Evolutionary conservation across 805 yeast genomes (phyloP).

Genomic region (Peterozyma toletana): DNA sequence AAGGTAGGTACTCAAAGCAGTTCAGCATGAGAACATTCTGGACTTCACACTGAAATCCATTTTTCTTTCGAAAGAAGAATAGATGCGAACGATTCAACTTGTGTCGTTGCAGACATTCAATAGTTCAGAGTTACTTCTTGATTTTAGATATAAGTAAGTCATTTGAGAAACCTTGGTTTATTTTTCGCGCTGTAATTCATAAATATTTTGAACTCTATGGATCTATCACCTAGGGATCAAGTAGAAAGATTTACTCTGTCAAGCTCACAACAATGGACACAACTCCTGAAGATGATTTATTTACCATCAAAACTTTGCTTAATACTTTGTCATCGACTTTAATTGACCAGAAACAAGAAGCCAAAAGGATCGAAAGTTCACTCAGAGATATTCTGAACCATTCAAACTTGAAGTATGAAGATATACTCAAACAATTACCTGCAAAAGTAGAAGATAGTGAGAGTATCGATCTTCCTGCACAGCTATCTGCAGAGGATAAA

Average conservation of each 20-base stretch:
- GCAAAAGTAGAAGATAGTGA: not conserved
- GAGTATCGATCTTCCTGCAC: not conserved
- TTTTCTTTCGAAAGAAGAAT: no score
- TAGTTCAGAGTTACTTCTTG: no score
- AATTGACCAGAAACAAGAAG: not conserved
- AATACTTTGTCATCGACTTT: not conserved
- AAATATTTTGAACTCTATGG: no score
- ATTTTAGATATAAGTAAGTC: not conserved
- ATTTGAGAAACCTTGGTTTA: no score
- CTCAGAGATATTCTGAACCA: not conserved
- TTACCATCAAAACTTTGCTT: constrained; percentile 4
- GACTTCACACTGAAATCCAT: no score
- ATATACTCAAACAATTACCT: not conserved
- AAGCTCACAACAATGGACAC: constrained; percentile 2
- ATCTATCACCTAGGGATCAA: no score
- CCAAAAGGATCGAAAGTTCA: not conserved
- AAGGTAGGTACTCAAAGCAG: no score
- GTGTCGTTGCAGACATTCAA: no score
- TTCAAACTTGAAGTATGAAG: not conserved
- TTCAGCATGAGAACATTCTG: no score
- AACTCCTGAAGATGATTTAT: constrained; percentile 9
- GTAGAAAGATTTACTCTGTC: no score
- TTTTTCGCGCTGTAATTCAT: no score
- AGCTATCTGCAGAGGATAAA: not conserved
- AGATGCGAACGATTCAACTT: no score